Evolutionary conservation across 306 rosid species (phyloP).

Genomic region (Vachellia pachyceras): DNA sequence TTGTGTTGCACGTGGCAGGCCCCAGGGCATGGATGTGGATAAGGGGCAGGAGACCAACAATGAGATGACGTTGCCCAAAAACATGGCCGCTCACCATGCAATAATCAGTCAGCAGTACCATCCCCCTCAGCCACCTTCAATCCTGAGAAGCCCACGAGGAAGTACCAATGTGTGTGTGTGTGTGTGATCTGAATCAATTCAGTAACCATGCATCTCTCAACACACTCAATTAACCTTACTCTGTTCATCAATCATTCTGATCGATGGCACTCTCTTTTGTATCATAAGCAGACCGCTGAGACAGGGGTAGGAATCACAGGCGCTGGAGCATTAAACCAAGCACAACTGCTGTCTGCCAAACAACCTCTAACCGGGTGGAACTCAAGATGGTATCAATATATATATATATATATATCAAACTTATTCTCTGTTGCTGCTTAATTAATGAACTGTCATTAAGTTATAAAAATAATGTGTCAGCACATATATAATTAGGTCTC

Average conservation of each 20-base stretch:
- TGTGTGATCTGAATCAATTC: too few relatives aligned
- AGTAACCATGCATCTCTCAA: not conserved
- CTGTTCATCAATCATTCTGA: not conserved
- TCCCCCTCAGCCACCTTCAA: not conserved
- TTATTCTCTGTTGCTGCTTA: not conserved
- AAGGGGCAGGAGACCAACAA: not conserved
- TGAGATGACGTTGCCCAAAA: not conserved
- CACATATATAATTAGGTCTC: not conserved
- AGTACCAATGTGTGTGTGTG: not conserved
- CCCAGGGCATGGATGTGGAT: not conserved
- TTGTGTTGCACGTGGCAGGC: not conserved
- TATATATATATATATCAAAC: not conserved
- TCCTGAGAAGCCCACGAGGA: conserved; percentile 1
- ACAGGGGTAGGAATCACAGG: not conserved
- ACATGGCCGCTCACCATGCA: not conserved
- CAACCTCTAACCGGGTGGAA: not conserved
- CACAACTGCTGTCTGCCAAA: not conserved
- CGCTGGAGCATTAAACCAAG: not conserved
- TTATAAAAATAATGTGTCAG: conserved; percentile 1
- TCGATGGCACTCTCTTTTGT: not conserved
- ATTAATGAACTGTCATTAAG: not conserved
- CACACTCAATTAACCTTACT: not conserved
- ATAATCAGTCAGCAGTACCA: not conserved
- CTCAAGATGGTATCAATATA: conserved; percentile 5
- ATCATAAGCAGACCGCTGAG: conserved; percentile 7